Base-by-base conservation (phyloP, 2,329 filamentous ascomycete species). In the Verticillium isaacii region DNA sequence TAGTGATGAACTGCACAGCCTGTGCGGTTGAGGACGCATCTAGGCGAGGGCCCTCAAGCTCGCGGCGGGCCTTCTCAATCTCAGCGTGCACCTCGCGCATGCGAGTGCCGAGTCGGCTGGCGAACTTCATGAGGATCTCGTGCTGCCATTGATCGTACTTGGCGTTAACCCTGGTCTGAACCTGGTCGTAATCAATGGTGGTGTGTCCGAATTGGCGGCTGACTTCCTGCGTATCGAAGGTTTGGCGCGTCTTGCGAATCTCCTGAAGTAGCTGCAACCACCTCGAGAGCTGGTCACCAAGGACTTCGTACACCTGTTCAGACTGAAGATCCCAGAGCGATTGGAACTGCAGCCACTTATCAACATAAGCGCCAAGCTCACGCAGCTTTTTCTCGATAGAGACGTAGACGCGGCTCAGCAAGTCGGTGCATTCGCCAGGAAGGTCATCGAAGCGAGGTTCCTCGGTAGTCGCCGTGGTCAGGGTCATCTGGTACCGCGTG, bases 61-160 rank as follows among this genome's bases (percentile, higher is more conserved):
- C 92, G 68, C 90, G 89, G 29, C 94, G 87, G 11, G 94, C 92
- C 75, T 93, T 93, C 69, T 96, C 91, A 63, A 99, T 90, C 65
- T 98, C 94, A 14, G 90, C 89, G 69, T 95, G 93, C 4, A 97
- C 89, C 70, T 99, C 95, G 57, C 92, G 86, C 88, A 98, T 96
- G 58, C 93, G 91, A 65, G 87, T 90, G 56, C 93, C 92, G 56
- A 99, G 89, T 61, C 95, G 92, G 61, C 85, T 85, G 41, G 93
- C 95, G 75, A 99, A 99, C 73, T 97, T 97, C 68, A 91, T 86
- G 41, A 98, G 82, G 61, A 99, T 96, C 67, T 99, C 95, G 69
- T 97, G 92, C 75, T 99, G 95, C 95, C 96, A 99, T 74, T 98
- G 94, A 72, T 99, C 96, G 73, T 99, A 99, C 75, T 98, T 99